Conservation (phyloP, 768 basidiomycete species). For the Mrakia gelida region DNA sequence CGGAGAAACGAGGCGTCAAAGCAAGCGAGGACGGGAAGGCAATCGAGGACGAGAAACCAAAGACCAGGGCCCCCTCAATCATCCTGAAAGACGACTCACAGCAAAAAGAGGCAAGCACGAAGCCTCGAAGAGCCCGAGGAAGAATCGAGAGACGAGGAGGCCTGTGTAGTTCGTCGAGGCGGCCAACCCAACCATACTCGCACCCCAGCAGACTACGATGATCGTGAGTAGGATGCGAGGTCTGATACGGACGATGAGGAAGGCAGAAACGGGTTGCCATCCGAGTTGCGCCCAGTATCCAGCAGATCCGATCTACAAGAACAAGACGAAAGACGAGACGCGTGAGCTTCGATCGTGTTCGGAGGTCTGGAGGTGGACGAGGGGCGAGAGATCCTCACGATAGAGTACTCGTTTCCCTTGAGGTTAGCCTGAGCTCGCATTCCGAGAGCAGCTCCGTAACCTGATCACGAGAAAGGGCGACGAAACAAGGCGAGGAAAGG, state of each 20-base stretch:
- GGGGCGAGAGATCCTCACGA: background rate
- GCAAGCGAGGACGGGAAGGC: too few relatives aligned
- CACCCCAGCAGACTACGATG: constrained; percentile 36
- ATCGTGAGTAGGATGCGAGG: constrained; percentile 18
- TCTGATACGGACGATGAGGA: constrained; percentile 36
- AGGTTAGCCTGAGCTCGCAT: constrained; percentile 33
- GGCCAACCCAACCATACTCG: constrained; percentile 36
- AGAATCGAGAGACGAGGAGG: constrained; percentile 43
- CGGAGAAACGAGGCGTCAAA: too few relatives aligned
- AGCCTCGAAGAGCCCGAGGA: constrained; percentile 38
- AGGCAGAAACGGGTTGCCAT: constrained; percentile 38
- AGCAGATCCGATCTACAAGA: constrained; percentile 27
- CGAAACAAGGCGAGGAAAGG: too few relatives aligned
- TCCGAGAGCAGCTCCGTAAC: constrained; percentile 37
- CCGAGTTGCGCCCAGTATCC: constrained; percentile 37
- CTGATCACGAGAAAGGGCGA: background rate
- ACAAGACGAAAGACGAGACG: background rate
- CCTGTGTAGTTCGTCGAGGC: constrained; percentile 35
- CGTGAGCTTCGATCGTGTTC: too few relatives aligned
- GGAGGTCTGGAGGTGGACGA: too few relatives aligned
- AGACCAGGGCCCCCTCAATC: too few relatives aligned
- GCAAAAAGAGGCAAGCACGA: constrained; percentile 45
- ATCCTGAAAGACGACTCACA: background rate
- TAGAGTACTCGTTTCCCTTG: constrained; percentile 30
- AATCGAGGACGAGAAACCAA: too few relatives aligned